Evolutionary conservation across 495 filamentous ascomycete genomes (phyloP).

Genomic region (Neurospora sp.): DNA sequence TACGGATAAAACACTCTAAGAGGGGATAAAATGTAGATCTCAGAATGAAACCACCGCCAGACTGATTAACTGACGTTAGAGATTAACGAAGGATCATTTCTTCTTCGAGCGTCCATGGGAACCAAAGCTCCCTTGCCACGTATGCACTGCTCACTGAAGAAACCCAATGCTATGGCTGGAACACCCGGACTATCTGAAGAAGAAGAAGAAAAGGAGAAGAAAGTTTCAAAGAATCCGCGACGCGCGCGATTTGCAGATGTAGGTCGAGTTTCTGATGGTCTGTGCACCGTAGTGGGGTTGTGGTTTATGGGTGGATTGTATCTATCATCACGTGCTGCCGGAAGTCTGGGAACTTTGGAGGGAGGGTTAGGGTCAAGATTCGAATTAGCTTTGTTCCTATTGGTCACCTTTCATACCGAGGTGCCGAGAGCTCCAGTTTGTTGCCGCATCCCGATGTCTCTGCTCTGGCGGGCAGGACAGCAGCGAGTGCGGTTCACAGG

Average conservation of each 20-base stretch:
- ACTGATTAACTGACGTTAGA: slow-evolving; percentile 39
- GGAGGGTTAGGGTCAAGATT: slow-evolving; percentile 9
- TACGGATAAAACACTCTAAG: background rate
- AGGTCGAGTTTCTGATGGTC: background rate
- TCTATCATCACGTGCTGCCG: background rate
- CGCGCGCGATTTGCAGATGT: background rate
- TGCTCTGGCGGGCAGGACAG: background rate
- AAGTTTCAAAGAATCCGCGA: slow-evolving; percentile 7
- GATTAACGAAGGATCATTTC: slow-evolving; percentile 53
- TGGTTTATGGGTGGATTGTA: background rate
- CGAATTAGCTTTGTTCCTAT: slow-evolving; percentile 18
- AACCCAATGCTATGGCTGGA: slow-evolving; percentile 27
- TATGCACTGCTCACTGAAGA: slow-evolving; percentile 25
- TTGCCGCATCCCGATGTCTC: background rate
- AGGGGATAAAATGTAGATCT: slow-evolving; percentile 40
- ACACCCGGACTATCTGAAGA: slow-evolving; percentile 42
- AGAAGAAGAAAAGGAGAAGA: slow-evolving; percentile 17
- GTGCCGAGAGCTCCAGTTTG: slow-evolving; percentile 12
- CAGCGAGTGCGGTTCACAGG: background rate
- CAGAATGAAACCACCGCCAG: slow-evolving; percentile 48
- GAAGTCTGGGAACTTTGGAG: background rate
- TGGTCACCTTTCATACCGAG: slow-evolving; percentile 22
- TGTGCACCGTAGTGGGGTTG: background rate
- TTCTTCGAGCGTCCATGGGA: slow-evolving; percentile 33
- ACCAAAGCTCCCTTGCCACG: slow-evolving; percentile 30